Conservation (phyloP, 2,329 filamentous ascomycete species). For the Phyllachora maydis region DNA sequence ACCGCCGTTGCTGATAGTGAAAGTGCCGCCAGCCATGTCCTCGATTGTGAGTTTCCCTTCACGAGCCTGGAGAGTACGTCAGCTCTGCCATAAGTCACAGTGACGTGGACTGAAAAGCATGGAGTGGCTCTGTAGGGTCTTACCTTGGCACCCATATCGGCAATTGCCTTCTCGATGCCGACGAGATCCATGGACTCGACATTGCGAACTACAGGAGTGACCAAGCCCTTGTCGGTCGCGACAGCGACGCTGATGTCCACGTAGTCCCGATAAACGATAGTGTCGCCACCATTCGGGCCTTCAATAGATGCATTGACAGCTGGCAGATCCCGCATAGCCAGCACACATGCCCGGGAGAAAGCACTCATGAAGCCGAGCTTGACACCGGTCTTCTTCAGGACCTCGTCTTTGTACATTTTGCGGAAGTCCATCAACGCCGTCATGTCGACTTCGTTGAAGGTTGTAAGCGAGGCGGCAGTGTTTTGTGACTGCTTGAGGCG, state of each 20-base stretch:
- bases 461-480: conserved; percentile 88
- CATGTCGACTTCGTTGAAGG: conserved; percentile 99
- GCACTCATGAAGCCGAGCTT: conserved; percentile 99
- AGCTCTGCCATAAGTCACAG: conserved; percentile 4
- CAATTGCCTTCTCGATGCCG: conserved; percentile 77
- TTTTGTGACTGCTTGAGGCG: conserved; percentile 98
- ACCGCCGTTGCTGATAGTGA: conserved; percentile 93
- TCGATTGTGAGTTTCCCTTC: conserved; percentile 96
- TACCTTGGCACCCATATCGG: conserved; percentile 90
- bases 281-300: conserved; percentile 84
- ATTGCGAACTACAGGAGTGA: conserved; percentile 92
- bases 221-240: conserved; percentile 89
- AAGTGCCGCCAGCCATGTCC: conserved; percentile 96
- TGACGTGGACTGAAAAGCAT: too few species aligned
- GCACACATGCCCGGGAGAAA: conserved; percentile 72
- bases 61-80: conserved; percentile 40
- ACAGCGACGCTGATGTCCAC: conserved; percentile 96
- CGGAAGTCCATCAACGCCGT: conserved; percentile 92
- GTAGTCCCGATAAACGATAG: conserved; percentile 95
- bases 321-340: conserved; percentile 90
- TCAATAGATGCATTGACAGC: conserved; percentile 94
- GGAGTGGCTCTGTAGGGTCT: too few species aligned
- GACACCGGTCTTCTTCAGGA: conserved; percentile 87
- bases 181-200: conserved; percentile 76
- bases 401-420: conserved; percentile 90